These are phyloP conservation scores for Ganoderma resinaceum DNA, from an alignment of 1,284 basidiomycete genomes.

Conservation along the genomic window DNA sequence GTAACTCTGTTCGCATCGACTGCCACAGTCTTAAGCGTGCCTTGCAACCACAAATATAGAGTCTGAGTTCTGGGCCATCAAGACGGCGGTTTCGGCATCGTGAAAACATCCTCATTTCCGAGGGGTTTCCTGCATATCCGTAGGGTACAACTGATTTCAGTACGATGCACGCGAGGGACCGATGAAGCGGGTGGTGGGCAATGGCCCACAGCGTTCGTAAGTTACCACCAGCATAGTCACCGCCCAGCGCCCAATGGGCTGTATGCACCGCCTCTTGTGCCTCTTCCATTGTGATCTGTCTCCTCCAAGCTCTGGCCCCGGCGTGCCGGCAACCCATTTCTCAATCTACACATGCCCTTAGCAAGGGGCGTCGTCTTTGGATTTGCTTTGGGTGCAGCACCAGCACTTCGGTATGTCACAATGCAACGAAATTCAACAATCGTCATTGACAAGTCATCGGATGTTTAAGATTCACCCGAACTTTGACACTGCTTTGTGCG, in stretches of 20 bases:
- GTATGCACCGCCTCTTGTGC: neutral
- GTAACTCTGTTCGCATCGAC: too few relatives aligned
- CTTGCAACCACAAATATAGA: neutral
- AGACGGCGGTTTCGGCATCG: too few relatives aligned
- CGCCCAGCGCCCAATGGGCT: too few relatives aligned
- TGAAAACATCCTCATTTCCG: neutral
- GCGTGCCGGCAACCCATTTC: neutral
- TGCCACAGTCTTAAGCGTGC: neutral
- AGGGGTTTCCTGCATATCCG: neutral
- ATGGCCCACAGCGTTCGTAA: neutral
- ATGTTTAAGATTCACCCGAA: neutral
- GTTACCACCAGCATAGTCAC: neutral
- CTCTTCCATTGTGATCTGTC: neutral
- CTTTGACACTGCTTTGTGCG: conserved; percentile 1
- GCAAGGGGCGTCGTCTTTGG: neutral
- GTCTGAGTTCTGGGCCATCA: neutral
- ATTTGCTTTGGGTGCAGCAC: neutral
- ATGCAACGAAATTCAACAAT: neutral
- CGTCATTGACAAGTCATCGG: conserved; percentile 1
- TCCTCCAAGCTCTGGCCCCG: neutral
- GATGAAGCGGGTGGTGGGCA: neutral
- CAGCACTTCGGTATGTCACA: neutral
- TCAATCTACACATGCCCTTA: neutral
- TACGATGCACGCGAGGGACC: neutral
- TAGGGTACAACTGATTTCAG: neutral